phyloP scores from a whole-genome alignment of 768 basidiomycete genomes.

The Psilocybe cubensis region DNA sequence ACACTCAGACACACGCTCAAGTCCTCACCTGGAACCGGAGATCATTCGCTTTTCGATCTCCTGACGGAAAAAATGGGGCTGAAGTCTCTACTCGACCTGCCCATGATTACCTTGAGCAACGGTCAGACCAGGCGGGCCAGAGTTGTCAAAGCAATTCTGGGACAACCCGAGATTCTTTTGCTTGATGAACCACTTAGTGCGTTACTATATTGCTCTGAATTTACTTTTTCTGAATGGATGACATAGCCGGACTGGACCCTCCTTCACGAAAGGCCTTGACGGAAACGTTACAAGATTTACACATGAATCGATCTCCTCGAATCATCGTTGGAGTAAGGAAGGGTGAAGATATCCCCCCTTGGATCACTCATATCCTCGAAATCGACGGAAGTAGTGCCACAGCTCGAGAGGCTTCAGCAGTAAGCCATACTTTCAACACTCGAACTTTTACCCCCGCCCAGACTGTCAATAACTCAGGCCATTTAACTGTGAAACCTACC shows the following conservation, averaged over 20 bases:
- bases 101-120: conserved; percentile 84
- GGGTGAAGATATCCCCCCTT: conserved; percentile 27
- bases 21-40: conserved; percentile 2
- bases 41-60: conserved; percentile 44
- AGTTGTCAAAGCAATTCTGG: conserved; percentile 77
- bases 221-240: not conserved
- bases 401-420: not conserved
- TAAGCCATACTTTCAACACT: not conserved
- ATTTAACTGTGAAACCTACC: conserved; percentile 3
- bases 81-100: conserved; percentile 71
- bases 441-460: not conserved
- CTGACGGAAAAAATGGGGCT: conserved; percentile 64
- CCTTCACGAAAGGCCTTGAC: conserved; percentile 59
- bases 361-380: conserved; percentile 28
- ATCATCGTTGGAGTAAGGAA: conserved; percentile 51
- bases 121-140: conserved; percentile 90
- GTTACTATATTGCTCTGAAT: conserved; percentile 26
- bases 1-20: conserved; percentile 24
- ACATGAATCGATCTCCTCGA: conserved; percentile 51
- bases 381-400: conserved; percentile 14
- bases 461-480: conserved; percentile 4
- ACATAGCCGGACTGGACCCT: conserved; percentile 76
- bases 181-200: conserved; percentile 92
- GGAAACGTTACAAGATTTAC: conserved; percentile 56
- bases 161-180: conserved; percentile 71